Percentiles rank a stretch among this genome's conserved stretches.
phyloP scores from a whole-genome alignment of 805 yeast species.

The Naumovozyma baii region DNA sequence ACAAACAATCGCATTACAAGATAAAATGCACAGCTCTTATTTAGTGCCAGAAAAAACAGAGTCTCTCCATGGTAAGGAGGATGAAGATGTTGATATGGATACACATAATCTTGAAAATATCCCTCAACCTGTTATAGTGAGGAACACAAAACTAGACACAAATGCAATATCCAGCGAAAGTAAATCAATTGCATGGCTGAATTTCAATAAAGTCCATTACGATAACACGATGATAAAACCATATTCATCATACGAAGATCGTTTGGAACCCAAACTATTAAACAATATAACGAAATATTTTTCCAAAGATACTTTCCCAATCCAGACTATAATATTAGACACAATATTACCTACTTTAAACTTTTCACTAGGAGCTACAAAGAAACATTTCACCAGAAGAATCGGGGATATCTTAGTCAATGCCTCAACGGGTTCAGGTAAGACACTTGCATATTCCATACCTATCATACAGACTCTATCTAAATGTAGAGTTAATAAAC shows the following conservation, averaged over 20 bases:
- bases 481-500: slow-evolving; percentile 55
- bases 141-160: slow-evolving; percentile 19
- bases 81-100: slow-evolving; percentile 18
- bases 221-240: slow-evolving; percentile 21
- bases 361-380: slow-evolving; percentile 18
- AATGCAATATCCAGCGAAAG: slow-evolving; percentile 34
- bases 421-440: slow-evolving; percentile 95
- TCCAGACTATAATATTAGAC: slow-evolving; percentile 26
- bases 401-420: slow-evolving; percentile 77
- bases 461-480: slow-evolving; percentile 69
- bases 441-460: slow-evolving; percentile 77
- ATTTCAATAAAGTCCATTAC: slow-evolving; percentile 22
- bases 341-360: slow-evolving; percentile 20
- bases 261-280: slow-evolving; percentile 25
- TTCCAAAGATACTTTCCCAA: slow-evolving; percentile 25
- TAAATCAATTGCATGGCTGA: slow-evolving; percentile 29
- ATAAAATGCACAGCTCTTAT: slow-evolving; percentile 6
- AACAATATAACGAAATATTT: slow-evolving; percentile 23
- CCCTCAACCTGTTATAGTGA: slow-evolving; percentile 62
- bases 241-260: slow-evolving; percentile 12
- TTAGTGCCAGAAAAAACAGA: slow-evolving; percentile 5
- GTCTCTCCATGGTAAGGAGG: slow-evolving; percentile 14
- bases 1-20: slow-evolving; percentile 32
- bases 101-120: slow-evolving; percentile 52
- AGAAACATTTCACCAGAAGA: slow-evolving; percentile 39